Evolutionary conservation across 768 basidiomycete species (phyloP).

Genomic region (Crassisporium funariophilum): DNA sequence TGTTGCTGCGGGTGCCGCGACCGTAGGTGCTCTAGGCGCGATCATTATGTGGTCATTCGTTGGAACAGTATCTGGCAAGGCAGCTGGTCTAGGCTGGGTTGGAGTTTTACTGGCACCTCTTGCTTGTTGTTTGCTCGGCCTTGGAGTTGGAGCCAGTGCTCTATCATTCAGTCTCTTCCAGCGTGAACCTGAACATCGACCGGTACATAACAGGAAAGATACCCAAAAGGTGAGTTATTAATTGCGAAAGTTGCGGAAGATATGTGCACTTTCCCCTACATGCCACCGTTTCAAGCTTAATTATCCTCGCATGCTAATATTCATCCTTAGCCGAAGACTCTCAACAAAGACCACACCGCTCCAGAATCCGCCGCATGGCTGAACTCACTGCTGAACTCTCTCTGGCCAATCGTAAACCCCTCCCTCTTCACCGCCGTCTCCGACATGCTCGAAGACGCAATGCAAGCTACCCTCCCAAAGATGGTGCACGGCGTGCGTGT

Average conservation of each 20-base stretch:
- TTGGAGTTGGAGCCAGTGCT: slow-evolving; percentile 29
- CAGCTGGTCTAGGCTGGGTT: slow-evolving; percentile 16
- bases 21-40: slow-evolving; percentile 24
- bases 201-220: not conserved
- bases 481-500: slow-evolving; percentile 65
- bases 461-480: slow-evolving; percentile 54
- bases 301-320: not conserved
- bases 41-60: slow-evolving; percentile 25
- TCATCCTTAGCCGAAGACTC: not conserved
- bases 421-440: slow-evolving; percentile 56
- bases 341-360: slow-evolving; percentile 16
- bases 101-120: slow-evolving; percentile 22
- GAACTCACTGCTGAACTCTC: slow-evolving; percentile 56
- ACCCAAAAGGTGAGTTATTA: slow-evolving; percentile 5
- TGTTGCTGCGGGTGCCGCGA: slow-evolving; percentile 32
- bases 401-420: slow-evolving; percentile 81
- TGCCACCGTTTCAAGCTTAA: not conserved
- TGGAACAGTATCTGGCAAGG: slow-evolving; percentile 17
- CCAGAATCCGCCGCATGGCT: slow-evolving; percentile 58
- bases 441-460: slow-evolving; percentile 66
- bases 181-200: not conserved
- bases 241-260: too few relatives aligned
- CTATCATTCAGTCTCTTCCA: slow-evolving; percentile 23
- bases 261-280: too few relatives aligned
- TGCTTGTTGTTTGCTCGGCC: slow-evolving; percentile 28